phyloP scores from a whole-genome alignment of 1,284 basidiomycete genomes.

The Ceratobasidium sp. region DNA sequence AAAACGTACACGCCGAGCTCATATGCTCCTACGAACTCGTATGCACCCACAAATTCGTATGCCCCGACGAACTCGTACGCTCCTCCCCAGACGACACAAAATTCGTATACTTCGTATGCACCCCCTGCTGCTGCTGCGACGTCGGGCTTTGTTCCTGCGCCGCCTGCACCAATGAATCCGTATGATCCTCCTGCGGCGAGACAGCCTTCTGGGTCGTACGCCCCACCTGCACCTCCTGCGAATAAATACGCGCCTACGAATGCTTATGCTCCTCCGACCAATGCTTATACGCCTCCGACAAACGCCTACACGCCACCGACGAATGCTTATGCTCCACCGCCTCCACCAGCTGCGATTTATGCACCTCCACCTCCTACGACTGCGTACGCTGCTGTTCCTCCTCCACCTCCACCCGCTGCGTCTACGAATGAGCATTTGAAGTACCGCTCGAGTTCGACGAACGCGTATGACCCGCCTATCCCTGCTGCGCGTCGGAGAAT shows the following conservation, averaged over 20 bases:
- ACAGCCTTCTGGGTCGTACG: conserved; percentile 9
- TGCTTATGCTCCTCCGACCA: conserved; percentile 48
- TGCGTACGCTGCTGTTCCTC: conserved; percentile 35
- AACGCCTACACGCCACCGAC: conserved; percentile 47
- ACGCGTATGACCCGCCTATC: conserved; percentile 86
- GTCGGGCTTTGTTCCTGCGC: conserved; percentile 43
- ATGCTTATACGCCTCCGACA: conserved; percentile 48
- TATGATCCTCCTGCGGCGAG: conserved; percentile 51
- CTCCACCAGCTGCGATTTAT: conserved; percentile 47
- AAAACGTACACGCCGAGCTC: conserved; percentile 40
- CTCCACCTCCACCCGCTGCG: conserved; percentile 54
- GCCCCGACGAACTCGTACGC: conserved; percentile 53
- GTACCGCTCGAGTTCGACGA: conserved; percentile 73
- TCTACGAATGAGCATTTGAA: conserved; percentile 36
- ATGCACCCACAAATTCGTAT: conserved; percentile 44
- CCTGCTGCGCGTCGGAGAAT: conserved; percentile 52
- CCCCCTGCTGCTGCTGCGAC: conserved; percentile 51
- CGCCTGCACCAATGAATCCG: conserved; percentile 49
- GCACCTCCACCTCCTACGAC: conserved; percentile 55
- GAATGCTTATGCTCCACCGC: conserved; percentile 18
- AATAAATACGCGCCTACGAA: conserved; percentile 48
- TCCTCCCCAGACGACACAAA: conserved; percentile 43
- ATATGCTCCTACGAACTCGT: conserved; percentile 39
- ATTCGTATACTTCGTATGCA: conserved; percentile 26
- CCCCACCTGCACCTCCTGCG: conserved; percentile 48